These are phyloP conservation scores for maize (Zea mays) DNA, from an alignment of 176 grass and related monocot species.

Conservation along the genomic window Zm-B73-REFERENCE-NAM-5.0 NC_050098.1:83837001-83837500, in stretches of 20 bases:
- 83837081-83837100: too few species aligned
- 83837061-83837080: too few species aligned
- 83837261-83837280: background rate
- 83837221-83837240: too few species aligned
- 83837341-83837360: slow-evolving; percentile 3
- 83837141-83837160: too few species aligned
- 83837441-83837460: slow-evolving; percentile 98
- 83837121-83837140: too few species aligned
- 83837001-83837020: too few species aligned
- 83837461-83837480: slow-evolving; percentile 63
- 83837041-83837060: too few species aligned
- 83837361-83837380: background rate
- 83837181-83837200: too few species aligned
- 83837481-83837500: slow-evolving; percentile 91
- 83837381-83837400: background rate
- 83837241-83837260: slow-evolving; percentile 23
- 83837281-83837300: slow-evolving; percentile 10
- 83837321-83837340: slow-evolving; percentile 24
- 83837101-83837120: too few species aligned
- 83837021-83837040: too few species aligned
- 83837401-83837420: slow-evolving; percentile 8
- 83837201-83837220: too few species aligned
- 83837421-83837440: slow-evolving; percentile 34
- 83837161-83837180: too few species aligned
- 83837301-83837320: background rate